A percentile compares a stretch with the other conserved stretches of the same genome.
phyloP scores from a whole-genome alignment of 371 early-diverging fungal genomes.

The Dichotomocladium elegans region DNA sequence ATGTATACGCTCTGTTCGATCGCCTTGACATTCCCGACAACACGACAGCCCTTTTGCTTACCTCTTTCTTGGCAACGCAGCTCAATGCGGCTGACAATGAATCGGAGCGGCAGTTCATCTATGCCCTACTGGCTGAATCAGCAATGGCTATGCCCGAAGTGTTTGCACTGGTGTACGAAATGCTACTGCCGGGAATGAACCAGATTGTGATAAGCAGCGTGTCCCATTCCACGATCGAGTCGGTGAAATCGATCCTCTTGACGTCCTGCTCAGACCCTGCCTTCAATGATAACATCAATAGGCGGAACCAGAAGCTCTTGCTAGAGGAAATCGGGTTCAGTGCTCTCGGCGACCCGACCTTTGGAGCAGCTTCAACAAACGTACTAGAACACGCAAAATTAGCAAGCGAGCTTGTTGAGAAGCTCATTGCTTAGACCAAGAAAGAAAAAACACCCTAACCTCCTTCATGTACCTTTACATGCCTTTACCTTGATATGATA shows the following conservation, averaged over 20 bases:
- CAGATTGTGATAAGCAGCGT: constrained; percentile 68
- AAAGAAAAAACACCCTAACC: background rate
- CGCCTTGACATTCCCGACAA: constrained; percentile 62
- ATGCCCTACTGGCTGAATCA: constrained; percentile 79
- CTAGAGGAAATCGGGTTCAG: constrained; percentile 56
- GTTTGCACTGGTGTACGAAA: constrained; percentile 73
- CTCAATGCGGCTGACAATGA: constrained; percentile 81
- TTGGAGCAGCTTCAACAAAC: constrained; percentile 45
- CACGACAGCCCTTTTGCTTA: constrained; percentile 67
- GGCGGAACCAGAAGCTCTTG: constrained; percentile 42
- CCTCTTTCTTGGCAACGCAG: constrained; percentile 77
- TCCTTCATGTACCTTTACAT: too few species aligned
- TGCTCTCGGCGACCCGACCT: constrained; percentile 38
- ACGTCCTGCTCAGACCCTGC: constrained; percentile 68
- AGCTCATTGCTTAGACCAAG: constrained; percentile 46
- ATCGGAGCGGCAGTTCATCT: constrained; percentile 80
- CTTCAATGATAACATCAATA: constrained; percentile 42
- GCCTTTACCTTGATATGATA: too few species aligned
- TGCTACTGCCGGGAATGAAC: constrained; percentile 73
- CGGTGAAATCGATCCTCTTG: constrained; percentile 75
- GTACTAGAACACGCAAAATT: constrained; percentile 49
- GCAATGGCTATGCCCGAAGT: constrained; percentile 73
- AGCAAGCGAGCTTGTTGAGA: constrained; percentile 60
- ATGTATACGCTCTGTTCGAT: constrained; percentile 59
- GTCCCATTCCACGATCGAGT: constrained; percentile 65